Conservation (phyloP, 352 stramenopile species). For the Pythium guiyangense region DNA sequence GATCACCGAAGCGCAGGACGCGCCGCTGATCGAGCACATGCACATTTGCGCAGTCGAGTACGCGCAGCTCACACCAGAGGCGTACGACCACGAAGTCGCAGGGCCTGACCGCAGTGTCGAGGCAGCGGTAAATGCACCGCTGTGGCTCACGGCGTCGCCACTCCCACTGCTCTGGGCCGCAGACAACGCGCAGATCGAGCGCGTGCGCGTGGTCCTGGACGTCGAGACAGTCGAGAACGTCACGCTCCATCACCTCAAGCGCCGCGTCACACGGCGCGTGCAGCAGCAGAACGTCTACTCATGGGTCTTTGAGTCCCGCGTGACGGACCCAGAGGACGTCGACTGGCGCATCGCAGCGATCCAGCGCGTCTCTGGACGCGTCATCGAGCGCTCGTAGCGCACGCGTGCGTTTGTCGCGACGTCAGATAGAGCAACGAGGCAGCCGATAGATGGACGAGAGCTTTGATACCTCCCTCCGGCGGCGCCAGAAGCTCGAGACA, state of each 20-base stretch:
- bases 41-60: conserved; percentile 3
- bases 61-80: neutral
- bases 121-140: neutral
- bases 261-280: neutral
- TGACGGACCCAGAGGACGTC: conserved; percentile 43
- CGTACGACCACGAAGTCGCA: conserved; percentile 7
- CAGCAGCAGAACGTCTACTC: conserved; percentile 8
- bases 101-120: neutral
- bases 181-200: conserved; percentile 4
- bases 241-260: conserved; percentile 6
- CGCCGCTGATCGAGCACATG: neutral
- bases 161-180: neutral
- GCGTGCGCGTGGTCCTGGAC: conserved; percentile 2
- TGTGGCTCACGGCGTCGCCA: neutral
- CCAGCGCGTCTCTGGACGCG: conserved; percentile 4
- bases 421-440: too few relatives aligned
- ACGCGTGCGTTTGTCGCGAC: too few relatives aligned
- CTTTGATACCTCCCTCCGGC: too few relatives aligned
- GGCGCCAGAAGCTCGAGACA: too few relatives aligned
- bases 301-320: conserved; percentile 43
- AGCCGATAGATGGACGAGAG: too few relatives aligned
- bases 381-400: too few relatives aligned
- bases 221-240: conserved; percentile 9
- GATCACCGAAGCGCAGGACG: conserved; percentile 1
- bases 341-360: conserved; percentile 39